Evolutionary conservation across 2,329 filamentous ascomycete species (phyloP).

Genomic region (Aureobasidium subglaciale): DNA sequence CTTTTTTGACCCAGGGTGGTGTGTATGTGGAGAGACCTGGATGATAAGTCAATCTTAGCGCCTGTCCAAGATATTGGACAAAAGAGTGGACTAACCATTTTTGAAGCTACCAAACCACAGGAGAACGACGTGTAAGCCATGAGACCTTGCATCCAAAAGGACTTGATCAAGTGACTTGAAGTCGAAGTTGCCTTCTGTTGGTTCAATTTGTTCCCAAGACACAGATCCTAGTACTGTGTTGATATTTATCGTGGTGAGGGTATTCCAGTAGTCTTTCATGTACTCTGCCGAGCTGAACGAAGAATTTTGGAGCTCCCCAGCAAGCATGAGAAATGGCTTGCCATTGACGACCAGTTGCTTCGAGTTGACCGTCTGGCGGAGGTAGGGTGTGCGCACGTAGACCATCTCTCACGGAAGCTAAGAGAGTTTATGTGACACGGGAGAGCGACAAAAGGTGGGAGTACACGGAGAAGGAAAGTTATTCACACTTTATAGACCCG

Average conservation of each 20-base stretch:
- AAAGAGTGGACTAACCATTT: slow-evolving; percentile 39
- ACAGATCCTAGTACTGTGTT: slow-evolving; percentile 42
- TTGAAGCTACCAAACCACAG: slow-evolving; percentile 45
- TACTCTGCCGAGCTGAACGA: slow-evolving; percentile 39
- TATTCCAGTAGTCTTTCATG: slow-evolving; percentile 40
- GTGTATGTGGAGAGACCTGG: slow-evolving; percentile 33
- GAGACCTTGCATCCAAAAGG: slow-evolving; percentile 31
- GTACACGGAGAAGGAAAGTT: neutral
- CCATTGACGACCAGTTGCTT: slow-evolving; percentile 39
- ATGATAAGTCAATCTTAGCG: neutral
- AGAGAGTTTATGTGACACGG: neutral
- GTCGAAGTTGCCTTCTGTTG: slow-evolving; percentile 37
- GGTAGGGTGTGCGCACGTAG: slow-evolving; percentile 15
- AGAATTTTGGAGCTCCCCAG: slow-evolving; percentile 43
- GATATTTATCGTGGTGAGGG: slow-evolving; percentile 34
- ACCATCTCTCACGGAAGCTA: slow-evolving; percentile 2
- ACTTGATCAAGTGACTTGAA: slow-evolving; percentile 37
- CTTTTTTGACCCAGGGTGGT: slow-evolving; percentile 34
- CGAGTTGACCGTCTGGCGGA: slow-evolving; percentile 16
- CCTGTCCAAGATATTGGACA: too few species aligned
- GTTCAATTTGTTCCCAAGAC: slow-evolving; percentile 43
- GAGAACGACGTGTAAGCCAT: slow-evolving; percentile 35
- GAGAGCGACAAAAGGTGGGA: too few species aligned
- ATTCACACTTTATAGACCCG: neutral
- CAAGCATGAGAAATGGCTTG: slow-evolving; percentile 39